Base-by-base conservation (phyloP, 2,329 filamentous ascomycete species). In the Neonectria sp. region DNA sequence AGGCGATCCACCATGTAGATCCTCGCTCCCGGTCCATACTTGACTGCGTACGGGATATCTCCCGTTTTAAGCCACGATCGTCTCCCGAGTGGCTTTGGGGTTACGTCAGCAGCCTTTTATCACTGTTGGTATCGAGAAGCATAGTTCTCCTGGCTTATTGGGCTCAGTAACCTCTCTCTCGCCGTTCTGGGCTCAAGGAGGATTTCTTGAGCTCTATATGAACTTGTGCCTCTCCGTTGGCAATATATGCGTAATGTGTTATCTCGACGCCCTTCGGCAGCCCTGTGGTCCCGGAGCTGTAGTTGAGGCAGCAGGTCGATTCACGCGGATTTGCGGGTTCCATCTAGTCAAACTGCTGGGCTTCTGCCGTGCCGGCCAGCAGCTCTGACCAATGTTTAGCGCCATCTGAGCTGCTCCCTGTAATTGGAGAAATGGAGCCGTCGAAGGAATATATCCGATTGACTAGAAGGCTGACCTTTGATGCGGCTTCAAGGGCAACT, bases 241-340 rank as follows among this genome's bases (percentile, higher is more conserved):
- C 86, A 46, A 94, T 86, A 75, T 93, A 93, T 70, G 93, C 91
- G 62, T 84, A 82, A 79, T 95, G 93, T 25, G 89, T 89, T 69
- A 95, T 91, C 80, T 92, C 90, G 7, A 96, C 93, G 8, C 94
- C 94, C 77, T 96, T 97, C 5, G 94, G 93, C 1, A 94, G 85
- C 2, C 94, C 94, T 0, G 94, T 96, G 7, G 92, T 95, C 6
- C 93, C 89, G 27, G 87, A 91, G 70, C 89, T 92, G 80, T 95
- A 96, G 79, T 96, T 95, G 67, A 96, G 86, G 29, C 89, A 91
- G 71, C 91, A 88, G 1, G 88, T 88, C 3, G 86, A 84, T 24
- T 81, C 78, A 60, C 84, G 84, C 1, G 88, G 80, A 21, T 86
- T 82, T 0, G 80, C 78, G 0, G 83, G 84, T 60, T 89, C 84